Base-by-base conservation (phyloP, 768 basidiomycete species). In the Pleurotus platypus region DNA sequence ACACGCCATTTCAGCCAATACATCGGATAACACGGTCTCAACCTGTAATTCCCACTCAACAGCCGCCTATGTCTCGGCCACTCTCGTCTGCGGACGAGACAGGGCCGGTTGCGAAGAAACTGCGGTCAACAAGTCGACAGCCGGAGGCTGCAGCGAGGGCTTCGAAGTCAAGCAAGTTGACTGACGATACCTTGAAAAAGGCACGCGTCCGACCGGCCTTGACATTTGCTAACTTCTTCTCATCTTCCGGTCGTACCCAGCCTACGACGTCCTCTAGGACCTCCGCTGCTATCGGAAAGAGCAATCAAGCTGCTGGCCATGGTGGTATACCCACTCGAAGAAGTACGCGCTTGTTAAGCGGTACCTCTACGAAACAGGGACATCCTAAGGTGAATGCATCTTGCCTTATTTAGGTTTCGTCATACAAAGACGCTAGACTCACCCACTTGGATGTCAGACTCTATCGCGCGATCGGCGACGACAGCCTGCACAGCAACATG, bases 181-280 rank as follows among this genome's bases (percentile, higher is more conserved):
- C 74, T 67, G 86, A 87, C 74, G 86, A 88, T 72, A 82, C 84
- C 71, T 76, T 80, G 80, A 90, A 89, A 88, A 91, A 92, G 89
- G 90, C 86, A 89, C 84, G 88, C 86, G 84, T 84, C 80, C 87
- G 86, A 85, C 86, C 85, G 86, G 87, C 85, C 81, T 81, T 89
- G 82, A 85, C 82, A 77, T 83, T 87, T 86, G 80, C 84, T 88
- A 89, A 89, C 78, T 79, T 87, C 79, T 87, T 89, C 88, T 90
- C 87, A 89, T 88, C 85, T 76, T 82, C 83, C 74, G 81, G 82
- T 84, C 80, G 80, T 83, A 83, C 83, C 74, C 87, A 89, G 86
- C 79, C 83, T 69, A 76, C 81, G 70, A 79, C 81, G 72, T 79
- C 85, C 69, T 79, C 86, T 72, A 84, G 82, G 77, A 76, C 77